These are phyloP conservation scores for Leccinum barrowsii DNA, from an alignment of 768 basidiomycete species.

Conservation along the genomic window DNA sequence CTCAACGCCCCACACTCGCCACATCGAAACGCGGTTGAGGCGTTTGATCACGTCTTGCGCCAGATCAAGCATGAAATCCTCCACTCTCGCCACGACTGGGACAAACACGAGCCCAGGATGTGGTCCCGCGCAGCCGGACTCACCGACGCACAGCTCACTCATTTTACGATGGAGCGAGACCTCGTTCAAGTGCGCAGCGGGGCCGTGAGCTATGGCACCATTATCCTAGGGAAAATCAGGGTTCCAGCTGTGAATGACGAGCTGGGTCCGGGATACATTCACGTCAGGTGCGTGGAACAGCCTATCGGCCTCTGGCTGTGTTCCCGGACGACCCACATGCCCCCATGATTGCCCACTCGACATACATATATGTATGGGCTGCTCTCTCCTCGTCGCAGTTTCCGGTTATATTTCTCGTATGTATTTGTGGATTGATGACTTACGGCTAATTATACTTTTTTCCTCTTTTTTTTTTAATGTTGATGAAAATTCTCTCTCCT, in stretches of 20 bases:
- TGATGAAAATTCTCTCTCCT: not conserved
- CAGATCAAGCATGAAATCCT: slow-evolving; percentile 64
- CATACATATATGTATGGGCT: not conserved
- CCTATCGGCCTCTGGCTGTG: not conserved
- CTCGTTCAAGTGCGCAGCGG: slow-evolving; percentile 51
- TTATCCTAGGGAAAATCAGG: slow-evolving; percentile 74
- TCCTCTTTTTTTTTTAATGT: slow-evolving; percentile 5
- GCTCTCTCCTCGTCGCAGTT: slow-evolving; percentile 6
- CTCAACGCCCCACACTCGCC: slow-evolving; percentile 62
- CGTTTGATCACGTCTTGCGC: slow-evolving; percentile 53
- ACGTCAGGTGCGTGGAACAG: slow-evolving; percentile 54
- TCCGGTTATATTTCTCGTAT: slow-evolving; percentile 3
- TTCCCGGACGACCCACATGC: slow-evolving; percentile 3
- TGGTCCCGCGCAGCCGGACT: slow-evolving; percentile 58
- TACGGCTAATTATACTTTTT: not conserved
- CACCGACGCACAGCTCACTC: slow-evolving; percentile 48
- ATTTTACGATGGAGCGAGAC: slow-evolving; percentile 46
- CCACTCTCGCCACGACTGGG: slow-evolving; percentile 66
- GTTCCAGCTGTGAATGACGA: slow-evolving; percentile 64
- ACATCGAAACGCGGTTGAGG: slow-evolving; percentile 56
- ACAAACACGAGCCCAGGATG: slow-evolving; percentile 57
- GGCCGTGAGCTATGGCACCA: slow-evolving; percentile 60
- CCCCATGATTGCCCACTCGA: not conserved
- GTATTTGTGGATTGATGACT: slow-evolving; percentile 9
- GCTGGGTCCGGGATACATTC: slow-evolving; percentile 59